These are phyloP conservation scores for Boletus subcaerulescens DNA, from an alignment of 768 basidiomycete genomes.

Conservation along the genomic window DNA sequence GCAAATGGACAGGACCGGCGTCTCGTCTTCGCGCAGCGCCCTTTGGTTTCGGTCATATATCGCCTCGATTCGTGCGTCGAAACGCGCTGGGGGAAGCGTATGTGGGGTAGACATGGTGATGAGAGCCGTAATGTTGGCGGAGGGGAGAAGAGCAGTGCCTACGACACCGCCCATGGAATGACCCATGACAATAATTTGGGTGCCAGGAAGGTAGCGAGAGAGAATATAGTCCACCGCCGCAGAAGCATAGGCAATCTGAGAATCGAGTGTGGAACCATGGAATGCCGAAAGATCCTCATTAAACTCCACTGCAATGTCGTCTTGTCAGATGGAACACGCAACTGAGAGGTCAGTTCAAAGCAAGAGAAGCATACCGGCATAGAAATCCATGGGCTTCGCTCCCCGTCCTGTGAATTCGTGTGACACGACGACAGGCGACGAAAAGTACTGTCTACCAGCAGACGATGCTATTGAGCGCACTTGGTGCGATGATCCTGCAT, in stretches of 20 bases:
- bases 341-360: background rate
- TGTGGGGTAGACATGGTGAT: slow-evolving; percentile 98
- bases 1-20: slow-evolving; percentile 79
- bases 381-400: slow-evolving; percentile 74
- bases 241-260: slow-evolving; percentile 74
- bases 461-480: slow-evolving; percentile 94
- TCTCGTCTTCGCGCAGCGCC: slow-evolving; percentile 43
- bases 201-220: slow-evolving; percentile 63
- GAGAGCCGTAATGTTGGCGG: slow-evolving; percentile 64
- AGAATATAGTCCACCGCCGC: slow-evolving; percentile 75
- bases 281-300: slow-evolving; percentile 97
- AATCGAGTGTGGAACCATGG: slow-evolving; percentile 82
- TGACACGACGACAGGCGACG: slow-evolving; percentile 54
- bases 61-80: slow-evolving; percentile 76
- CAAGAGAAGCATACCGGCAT: slow-evolving; percentile 56
- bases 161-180: slow-evolving; percentile 99
- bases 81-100: slow-evolving; percentile 79
- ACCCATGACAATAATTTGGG: slow-evolving; percentile 74
- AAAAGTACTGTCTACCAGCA: slow-evolving; percentile 76
- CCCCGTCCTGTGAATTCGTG: slow-evolving; percentile 46
- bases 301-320: slow-evolving; percentile 63
- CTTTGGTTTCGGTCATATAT: slow-evolving; percentile 55
- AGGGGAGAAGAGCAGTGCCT: slow-evolving; percentile 74
- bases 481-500: slow-evolving; percentile 93
- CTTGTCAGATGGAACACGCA: background rate